A percentile compares a stretch with the other conserved stretches of the same genome.
Conservation (phyloP, 345 rosid genomes). For the Corymbia maculata region DNA sequence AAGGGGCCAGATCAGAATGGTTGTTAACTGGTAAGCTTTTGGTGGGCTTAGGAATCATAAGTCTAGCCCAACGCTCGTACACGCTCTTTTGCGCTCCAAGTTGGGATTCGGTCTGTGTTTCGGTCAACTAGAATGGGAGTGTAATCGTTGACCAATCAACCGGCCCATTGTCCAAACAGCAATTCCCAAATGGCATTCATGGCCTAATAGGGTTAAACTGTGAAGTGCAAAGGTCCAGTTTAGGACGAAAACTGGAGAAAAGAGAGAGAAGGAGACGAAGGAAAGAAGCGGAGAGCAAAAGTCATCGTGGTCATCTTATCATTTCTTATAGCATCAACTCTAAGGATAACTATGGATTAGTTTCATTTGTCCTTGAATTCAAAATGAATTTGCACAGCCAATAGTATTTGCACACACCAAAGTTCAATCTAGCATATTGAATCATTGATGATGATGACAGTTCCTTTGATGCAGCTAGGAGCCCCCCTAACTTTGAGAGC, state of each 20-base stretch:
- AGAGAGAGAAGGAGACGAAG: not conserved
- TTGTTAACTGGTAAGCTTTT: not conserved
- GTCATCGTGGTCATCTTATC: not conserved
- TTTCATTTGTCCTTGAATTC: not conserved
- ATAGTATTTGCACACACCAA: not conserved
- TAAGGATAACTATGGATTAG: not conserved
- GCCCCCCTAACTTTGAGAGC: not conserved
- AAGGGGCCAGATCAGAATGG: not conserved
- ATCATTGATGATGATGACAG: not conserved
- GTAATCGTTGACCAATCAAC: not conserved
- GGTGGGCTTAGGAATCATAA: not conserved
- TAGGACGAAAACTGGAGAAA: not conserved
- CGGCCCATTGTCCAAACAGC: not conserved
- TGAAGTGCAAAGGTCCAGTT: not conserved
- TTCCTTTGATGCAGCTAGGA: not conserved
- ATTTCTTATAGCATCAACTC: not conserved
- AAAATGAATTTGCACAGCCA: not conserved
- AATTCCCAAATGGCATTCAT: not conserved
- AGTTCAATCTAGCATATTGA: not conserved
- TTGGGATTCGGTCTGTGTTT: not conserved
- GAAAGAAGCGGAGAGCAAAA: not conserved
- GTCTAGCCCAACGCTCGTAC: not conserved
- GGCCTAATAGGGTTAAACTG: not conserved
- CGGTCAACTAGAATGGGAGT: not conserved
- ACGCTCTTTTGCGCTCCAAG: not conserved